Conservation (phyloP, 2,329 filamentous ascomycete genomes). For the Sporothrix humicola region DNA sequence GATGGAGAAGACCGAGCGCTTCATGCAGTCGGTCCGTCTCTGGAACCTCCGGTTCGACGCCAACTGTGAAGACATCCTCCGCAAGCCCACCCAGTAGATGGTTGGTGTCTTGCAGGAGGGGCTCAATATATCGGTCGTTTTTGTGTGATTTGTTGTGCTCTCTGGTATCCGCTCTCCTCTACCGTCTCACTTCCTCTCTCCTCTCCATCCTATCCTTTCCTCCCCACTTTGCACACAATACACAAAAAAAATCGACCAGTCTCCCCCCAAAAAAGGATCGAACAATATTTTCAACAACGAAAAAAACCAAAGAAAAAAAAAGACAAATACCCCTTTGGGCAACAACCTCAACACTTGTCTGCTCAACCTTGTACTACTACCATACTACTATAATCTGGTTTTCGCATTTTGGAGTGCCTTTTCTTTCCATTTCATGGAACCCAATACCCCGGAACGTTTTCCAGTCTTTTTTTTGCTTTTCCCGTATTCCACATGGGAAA, state of each 20-base stretch:
- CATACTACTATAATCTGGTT: slow-evolving; percentile 31
- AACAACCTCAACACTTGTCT: slow-evolving; percentile 14
- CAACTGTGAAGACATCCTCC: slow-evolving; percentile 90
- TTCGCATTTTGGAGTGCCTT: slow-evolving; percentile 31
- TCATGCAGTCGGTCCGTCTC: slow-evolving; percentile 85
- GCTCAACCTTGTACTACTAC: slow-evolving; percentile 33
- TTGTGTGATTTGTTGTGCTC: not conserved
- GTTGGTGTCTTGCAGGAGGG: not conserved
- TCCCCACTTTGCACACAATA: slow-evolving; percentile 4
- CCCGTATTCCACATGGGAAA: slow-evolving; percentile 13
- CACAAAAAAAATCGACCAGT: not conserved
- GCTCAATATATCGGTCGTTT: not conserved
- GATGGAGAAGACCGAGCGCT: slow-evolving; percentile 85
- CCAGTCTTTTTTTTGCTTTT: slow-evolving; percentile 30
- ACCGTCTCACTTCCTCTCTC: not conserved
- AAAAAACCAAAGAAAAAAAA: slow-evolving; percentile 26
- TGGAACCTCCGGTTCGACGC: slow-evolving; percentile 96
- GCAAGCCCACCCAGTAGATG: slow-evolving; percentile 60
- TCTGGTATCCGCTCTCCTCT: slow-evolving; percentile 15
- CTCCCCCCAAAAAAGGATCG: slow-evolving; percentile 9
- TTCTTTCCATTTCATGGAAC: slow-evolving; percentile 19
- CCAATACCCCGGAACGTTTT: slow-evolving; percentile 33
- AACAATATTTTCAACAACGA: not conserved
- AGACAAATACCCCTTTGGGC: slow-evolving; percentile 20
- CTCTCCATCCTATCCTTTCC: not conserved